A percentile compares a stretch with the other conserved stretches of the same genome.
Evolutionary conservation across 768 basidiomycete species (phyloP).

Genomic region (Lyophyllum decastes): DNA sequence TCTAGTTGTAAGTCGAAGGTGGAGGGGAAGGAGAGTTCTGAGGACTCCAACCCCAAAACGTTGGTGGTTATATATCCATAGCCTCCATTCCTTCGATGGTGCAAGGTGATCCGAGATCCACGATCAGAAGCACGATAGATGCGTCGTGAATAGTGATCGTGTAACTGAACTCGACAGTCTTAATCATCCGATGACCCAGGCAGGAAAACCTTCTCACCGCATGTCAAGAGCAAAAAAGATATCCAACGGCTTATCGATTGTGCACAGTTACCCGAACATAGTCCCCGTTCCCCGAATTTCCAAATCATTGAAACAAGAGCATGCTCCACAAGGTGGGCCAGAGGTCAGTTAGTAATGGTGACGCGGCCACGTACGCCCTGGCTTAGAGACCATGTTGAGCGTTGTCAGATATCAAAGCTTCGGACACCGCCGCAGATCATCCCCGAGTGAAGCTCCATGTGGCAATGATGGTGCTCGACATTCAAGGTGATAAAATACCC

Average conservation of each 20-base stretch:
- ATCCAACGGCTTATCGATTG: neutral
- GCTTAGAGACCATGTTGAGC: neutral
- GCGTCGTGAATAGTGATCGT: neutral
- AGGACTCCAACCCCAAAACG: neutral
- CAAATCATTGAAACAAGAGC: neutral
- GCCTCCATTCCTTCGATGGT: neutral
- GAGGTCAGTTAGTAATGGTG: neutral
- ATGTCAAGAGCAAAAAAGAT: neutral
- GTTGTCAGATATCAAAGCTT: neutral
- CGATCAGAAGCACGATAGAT: neutral
- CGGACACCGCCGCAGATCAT: neutral
- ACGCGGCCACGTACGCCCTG: neutral
- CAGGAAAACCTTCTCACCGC: neutral
- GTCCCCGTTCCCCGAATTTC: neutral
- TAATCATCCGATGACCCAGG: conserved; percentile 8
- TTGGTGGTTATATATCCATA: neutral
- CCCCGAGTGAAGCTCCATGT: neutral
- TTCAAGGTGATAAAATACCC: neutral
- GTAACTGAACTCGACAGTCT: neutral
- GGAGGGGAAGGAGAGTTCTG: neutral
- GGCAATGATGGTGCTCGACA: neutral
- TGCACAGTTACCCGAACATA: neutral
- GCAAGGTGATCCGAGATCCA: neutral
- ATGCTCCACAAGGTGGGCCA: neutral
- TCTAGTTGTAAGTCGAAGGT: neutral